These are phyloP conservation scores for Myochromella boudieri DNA, from an alignment of 768 basidiomycete species.

Conservation along the genomic window DNA sequence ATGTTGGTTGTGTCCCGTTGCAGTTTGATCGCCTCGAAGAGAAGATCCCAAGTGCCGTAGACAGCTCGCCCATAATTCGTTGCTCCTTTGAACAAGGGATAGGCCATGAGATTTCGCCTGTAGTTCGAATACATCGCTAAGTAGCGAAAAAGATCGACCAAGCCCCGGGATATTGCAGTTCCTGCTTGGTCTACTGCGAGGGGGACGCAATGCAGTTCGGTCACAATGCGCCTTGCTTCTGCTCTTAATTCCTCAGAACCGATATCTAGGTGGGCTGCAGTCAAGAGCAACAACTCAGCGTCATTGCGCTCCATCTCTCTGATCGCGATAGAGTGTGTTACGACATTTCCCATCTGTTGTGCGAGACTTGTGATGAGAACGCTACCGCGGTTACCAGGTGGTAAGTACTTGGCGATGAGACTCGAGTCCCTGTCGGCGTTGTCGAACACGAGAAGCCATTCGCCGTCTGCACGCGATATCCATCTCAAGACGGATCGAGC, in stretches of 20 bases:
- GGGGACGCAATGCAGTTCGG: neutral
- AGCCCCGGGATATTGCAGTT: neutral
- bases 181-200: neutral
- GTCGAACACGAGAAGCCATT: neutral
- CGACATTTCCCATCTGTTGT: neutral
- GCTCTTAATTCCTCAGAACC: neutral
- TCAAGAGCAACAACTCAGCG: neutral
- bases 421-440: neutral
- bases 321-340: neutral
- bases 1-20: neutral
- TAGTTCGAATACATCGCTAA: neutral
- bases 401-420: neutral
- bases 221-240: neutral
- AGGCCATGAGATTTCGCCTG: neutral
- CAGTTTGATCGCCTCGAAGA: neutral
- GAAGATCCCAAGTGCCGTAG: neutral
- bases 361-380: neutral
- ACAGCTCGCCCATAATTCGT: neutral
- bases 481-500: neutral
- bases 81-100: neutral
- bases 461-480: neutral
- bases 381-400: neutral
- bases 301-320: neutral
- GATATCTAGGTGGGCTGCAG: neutral
- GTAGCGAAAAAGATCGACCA: neutral